Conservation (phyloP, 208 protist species). For the Borovskyia barvae region DNA sequence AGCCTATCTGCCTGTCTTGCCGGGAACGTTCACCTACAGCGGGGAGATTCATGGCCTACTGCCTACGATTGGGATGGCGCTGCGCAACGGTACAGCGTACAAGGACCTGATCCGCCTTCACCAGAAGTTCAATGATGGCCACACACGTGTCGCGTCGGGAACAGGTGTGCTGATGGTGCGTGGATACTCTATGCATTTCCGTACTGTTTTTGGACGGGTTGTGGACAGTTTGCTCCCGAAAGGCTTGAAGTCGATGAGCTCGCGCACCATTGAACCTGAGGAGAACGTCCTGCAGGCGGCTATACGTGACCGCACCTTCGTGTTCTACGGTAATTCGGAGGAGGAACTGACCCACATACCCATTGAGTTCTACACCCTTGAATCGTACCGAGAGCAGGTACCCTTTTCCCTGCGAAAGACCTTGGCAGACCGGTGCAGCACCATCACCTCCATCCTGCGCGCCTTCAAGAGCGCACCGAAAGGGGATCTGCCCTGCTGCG, state of each 20-base stretch:
- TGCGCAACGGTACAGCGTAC: conserved; percentile 64
- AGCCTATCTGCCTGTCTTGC: conserved; percentile 80
- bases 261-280: conserved; percentile 86
- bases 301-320: conserved; percentile 77
- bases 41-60: conserved; percentile 84
- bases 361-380: conserved; percentile 92
- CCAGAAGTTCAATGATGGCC: conserved; percentile 70
- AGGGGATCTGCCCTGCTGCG: conserved; percentile 65
- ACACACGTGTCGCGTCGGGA: conserved; percentile 56
- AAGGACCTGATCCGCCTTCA: conserved; percentile 89
- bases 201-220: conserved; percentile 88
- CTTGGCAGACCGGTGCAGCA: conserved; percentile 64
- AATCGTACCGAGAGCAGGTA: conserved; percentile 91
- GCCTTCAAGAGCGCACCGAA: conserved; percentile 83
- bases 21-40: conserved; percentile 76
- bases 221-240: conserved; percentile 84
- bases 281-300: conserved; percentile 29
- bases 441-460: conserved; percentile 53
- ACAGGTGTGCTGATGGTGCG: conserved; percentile 80
- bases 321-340: conserved; percentile 78
- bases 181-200: conserved; percentile 81
- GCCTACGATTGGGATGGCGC: conserved; percentile 81
- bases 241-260: conserved; percentile 84
- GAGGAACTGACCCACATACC: conserved; percentile 87
- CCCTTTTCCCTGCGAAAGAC: conserved; percentile 85